phyloP scores from a whole-genome alignment of 2,329 filamentous ascomycete species.

The Aspergillus calidoustus region DNA sequence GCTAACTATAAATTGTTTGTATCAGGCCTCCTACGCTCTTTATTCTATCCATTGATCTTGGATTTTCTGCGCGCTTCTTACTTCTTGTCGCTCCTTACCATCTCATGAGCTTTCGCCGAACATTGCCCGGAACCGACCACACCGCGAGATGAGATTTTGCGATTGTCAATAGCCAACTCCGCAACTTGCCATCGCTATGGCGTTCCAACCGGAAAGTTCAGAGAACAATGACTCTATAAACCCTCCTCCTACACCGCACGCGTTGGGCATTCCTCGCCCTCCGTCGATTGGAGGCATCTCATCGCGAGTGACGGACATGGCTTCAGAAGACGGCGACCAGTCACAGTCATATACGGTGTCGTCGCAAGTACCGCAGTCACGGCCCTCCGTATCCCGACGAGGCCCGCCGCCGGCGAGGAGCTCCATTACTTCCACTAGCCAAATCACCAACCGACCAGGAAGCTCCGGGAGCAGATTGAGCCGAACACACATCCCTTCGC shows the following conservation, averaged over 20 bases:
- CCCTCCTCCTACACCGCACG: constrained; percentile 44
- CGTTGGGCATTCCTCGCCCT: constrained; percentile 57
- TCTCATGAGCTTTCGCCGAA: constrained; percentile 1
- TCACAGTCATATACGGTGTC: constrained; percentile 49
- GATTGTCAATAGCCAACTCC: constrained; percentile 18
- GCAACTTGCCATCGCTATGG: constrained; percentile 26
- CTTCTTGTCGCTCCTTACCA: constrained; percentile 25
- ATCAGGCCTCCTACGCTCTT: constrained; percentile 27
- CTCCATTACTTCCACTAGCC: constrained; percentile 48
- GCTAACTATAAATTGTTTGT: constrained; percentile 16
- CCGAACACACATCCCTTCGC: constrained; percentile 84
- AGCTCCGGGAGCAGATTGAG: constrained; percentile 69
- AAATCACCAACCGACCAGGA: constrained; percentile 56
- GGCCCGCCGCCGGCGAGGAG: constrained; percentile 48
- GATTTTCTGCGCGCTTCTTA: not conserved
- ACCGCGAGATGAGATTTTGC: constrained; percentile 30
- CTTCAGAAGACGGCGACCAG: constrained; percentile 57
- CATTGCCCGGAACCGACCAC: constrained; percentile 1
- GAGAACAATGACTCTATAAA: constrained; percentile 47
- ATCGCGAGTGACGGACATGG: constrained; percentile 70
- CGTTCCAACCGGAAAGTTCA: constrained; percentile 30
- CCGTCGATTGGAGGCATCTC: constrained; percentile 59
- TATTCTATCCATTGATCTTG: constrained; percentile 12
- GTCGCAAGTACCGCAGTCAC: constrained; percentile 59
- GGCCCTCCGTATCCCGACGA: constrained; percentile 62